phyloP scores from a whole-genome alignment of 805 yeast genomes.

The Nakazawaea wyomingensis region DNA sequence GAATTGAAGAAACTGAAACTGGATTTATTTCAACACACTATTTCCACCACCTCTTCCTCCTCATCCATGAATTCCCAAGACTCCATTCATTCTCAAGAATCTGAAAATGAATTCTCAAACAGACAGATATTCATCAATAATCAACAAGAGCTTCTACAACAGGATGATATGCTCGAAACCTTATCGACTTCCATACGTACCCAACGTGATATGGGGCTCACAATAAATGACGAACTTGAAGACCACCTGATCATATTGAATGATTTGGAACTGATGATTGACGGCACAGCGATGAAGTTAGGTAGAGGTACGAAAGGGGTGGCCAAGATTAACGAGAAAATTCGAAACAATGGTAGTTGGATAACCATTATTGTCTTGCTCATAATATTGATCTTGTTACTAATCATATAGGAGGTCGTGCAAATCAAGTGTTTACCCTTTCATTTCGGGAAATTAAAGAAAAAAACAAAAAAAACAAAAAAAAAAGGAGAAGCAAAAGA shows the following conservation, averaged over 20 bases:
- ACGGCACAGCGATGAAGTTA: conserved; percentile 35
- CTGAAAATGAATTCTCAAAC: conserved; percentile 19
- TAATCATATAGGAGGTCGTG: conserved; percentile 28
- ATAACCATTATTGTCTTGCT: conserved; percentile 37
- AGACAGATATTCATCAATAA: conserved; percentile 29
- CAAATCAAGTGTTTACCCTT: conserved; percentile 5
- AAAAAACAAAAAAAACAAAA: too few relatives aligned
- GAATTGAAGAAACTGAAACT: not conserved
- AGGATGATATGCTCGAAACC: conserved; percentile 37
- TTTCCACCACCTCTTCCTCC: too few relatives aligned
- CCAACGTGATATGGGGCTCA: conserved; percentile 39
- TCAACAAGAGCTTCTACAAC: conserved; percentile 41
- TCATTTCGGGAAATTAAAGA: too few relatives aligned
- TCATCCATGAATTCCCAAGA: too few relatives aligned
- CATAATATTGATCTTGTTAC: conserved; percentile 37
- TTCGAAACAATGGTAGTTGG: conserved; percentile 47
- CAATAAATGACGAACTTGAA: conserved; percentile 41
- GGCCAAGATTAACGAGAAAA: conserved; percentile 31
- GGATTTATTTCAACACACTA: conserved; percentile 1
- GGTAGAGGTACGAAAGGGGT: conserved; percentile 36
- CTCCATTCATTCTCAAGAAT: not conserved
- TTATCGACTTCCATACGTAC: conserved; percentile 38
- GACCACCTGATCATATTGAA: conserved; percentile 43
- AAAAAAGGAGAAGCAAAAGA: too few relatives aligned
- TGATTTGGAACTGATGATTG: conserved; percentile 45